A percentile compares a stretch with the other conserved stretches of the same genome.
Conservation (phyloP, 202 grass and related monocot genomes). For the Digitaria exilis region DNA sequence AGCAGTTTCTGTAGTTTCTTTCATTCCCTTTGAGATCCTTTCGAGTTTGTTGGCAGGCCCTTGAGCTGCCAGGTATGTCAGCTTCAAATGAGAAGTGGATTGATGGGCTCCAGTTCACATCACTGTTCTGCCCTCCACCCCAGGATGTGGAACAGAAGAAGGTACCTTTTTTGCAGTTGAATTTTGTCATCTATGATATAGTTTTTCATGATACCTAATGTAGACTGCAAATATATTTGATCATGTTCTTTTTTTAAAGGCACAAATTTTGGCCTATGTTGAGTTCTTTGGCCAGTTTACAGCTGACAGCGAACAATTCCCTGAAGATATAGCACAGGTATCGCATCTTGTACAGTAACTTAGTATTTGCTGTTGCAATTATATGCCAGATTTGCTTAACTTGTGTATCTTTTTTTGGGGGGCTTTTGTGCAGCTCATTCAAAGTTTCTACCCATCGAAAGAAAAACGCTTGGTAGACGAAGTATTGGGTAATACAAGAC, state of each 20-base stretch:
- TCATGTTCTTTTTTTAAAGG: conserved; percentile 51
- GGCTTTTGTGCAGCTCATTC: conserved; percentile 81
- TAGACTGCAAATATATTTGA: not conserved
- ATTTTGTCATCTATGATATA: not conserved
- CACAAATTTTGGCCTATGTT: conserved; percentile 93
- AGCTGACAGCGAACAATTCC: conserved; percentile 84
- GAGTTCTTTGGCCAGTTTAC: conserved; percentile 99
- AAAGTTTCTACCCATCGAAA: conserved; percentile 93
- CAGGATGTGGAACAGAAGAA: conserved; percentile 80
- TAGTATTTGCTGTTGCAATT: conserved; percentile 11
- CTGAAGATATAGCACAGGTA: conserved; percentile 98
- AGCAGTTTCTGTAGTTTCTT: conserved; percentile 41
- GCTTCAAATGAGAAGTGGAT: conserved; percentile 85
- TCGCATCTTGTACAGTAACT: conserved; percentile 25
- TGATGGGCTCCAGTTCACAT: conserved; percentile 79
- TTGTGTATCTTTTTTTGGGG: not conserved
- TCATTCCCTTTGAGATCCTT: conserved; percentile 32
- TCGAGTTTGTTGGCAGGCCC: conserved; percentile 56
- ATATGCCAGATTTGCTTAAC: not conserved
- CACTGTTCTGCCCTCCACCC: conserved; percentile 82
- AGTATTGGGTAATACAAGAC: conserved; percentile 88
- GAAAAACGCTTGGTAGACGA: conserved; percentile 85
- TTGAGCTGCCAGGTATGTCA: conserved; percentile 72
- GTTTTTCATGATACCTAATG: no score
- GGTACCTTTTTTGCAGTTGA: conserved; percentile 45